Percentiles rank a stretch among this genome's conserved stretches.
Conservation (phyloP, 2,329 filamentous ascomycete genomes). For the Rhynchosporium secalis region DNA sequence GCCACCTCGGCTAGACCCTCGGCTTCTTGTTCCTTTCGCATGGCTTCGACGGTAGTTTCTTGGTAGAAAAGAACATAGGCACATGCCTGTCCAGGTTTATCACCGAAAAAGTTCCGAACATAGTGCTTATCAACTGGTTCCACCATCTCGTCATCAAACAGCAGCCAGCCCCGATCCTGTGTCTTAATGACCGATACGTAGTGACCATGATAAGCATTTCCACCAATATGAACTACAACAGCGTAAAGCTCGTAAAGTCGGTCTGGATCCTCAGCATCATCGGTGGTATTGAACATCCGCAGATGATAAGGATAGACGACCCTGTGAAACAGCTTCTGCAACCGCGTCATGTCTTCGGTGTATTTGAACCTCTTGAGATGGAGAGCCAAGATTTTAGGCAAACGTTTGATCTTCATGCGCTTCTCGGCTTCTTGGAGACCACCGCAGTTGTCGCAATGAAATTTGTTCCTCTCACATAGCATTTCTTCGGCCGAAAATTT, state of each 20-base stretch:
- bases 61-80: conserved; percentile 98
- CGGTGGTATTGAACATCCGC: conserved; percentile 95
- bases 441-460: conserved; percentile 96
- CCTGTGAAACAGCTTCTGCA: conserved; percentile 95
- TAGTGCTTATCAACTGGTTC: conserved; percentile 97
- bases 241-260: conserved; percentile 95
- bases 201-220: conserved; percentile 94
- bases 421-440: conserved; percentile 97
- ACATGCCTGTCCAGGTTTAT: conserved; percentile 85
- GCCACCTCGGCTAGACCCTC: conserved; percentile 66
- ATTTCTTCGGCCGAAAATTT: conserved; percentile 99
- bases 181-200: conserved; percentile 99
- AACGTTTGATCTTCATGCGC: conserved; percentile 96
- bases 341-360: conserved; percentile 86
- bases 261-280: conserved; percentile 91
- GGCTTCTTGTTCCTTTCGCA: conserved; percentile 76
- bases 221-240: conserved; percentile 95
- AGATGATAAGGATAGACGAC: conserved; percentile 97
- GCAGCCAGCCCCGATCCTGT: conserved; percentile 88
- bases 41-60: conserved; percentile 73
- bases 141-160: conserved; percentile 98
- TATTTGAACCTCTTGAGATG: conserved; percentile 99
- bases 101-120: conserved; percentile 95
- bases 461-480: conserved; percentile 97
- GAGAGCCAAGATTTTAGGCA: conserved; percentile 87